Conservation (phyloP, 2,329 filamentous ascomycete genomes). For the Emmonsia crescens region DNA sequence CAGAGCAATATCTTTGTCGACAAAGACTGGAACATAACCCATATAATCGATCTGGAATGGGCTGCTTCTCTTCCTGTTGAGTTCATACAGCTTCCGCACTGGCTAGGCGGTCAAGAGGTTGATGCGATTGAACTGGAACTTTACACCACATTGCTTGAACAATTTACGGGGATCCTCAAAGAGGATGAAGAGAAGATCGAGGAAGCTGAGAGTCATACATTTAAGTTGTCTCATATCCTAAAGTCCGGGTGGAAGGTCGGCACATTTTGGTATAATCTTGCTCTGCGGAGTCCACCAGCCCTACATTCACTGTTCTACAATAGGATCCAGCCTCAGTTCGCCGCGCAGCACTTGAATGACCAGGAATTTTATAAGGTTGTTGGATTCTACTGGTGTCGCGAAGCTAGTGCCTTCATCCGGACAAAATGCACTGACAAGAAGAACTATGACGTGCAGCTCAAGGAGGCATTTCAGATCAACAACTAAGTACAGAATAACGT, state of each 20-base stretch:
- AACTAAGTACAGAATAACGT: background rate
- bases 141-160: slow-evolving; percentile 2
- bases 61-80: slow-evolving; percentile 21
- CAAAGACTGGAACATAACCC: slow-evolving; percentile 23
- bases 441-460: slow-evolving; percentile 10
- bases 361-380: slow-evolving; percentile 8
- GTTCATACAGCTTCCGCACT: slow-evolving; percentile 19
- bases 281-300: background rate
- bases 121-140: slow-evolving; percentile 11
- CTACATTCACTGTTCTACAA: background rate
- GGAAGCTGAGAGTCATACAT: slow-evolving; percentile 22
- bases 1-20: slow-evolving; percentile 26
- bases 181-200: slow-evolving; percentile 6
- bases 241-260: background rate
- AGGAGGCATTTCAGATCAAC: slow-evolving; percentile 7
- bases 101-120: slow-evolving; percentile 16
- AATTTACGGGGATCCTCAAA: slow-evolving; percentile 7
- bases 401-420: slow-evolving; percentile 8
- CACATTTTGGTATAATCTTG: slow-evolving; percentile 5
- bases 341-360: slow-evolving; percentile 8
- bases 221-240: slow-evolving; percentile 4
- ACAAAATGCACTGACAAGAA: slow-evolving; percentile 10
- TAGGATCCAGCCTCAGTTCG: slow-evolving; percentile 3
- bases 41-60: slow-evolving; percentile 26
- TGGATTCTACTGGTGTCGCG: slow-evolving; percentile 10